Evolutionary conservation across 2,329 filamentous ascomycete species (phyloP), one percentile per base, ranked within the genome.

Genomic region (Fusarium setosum): DNA sequence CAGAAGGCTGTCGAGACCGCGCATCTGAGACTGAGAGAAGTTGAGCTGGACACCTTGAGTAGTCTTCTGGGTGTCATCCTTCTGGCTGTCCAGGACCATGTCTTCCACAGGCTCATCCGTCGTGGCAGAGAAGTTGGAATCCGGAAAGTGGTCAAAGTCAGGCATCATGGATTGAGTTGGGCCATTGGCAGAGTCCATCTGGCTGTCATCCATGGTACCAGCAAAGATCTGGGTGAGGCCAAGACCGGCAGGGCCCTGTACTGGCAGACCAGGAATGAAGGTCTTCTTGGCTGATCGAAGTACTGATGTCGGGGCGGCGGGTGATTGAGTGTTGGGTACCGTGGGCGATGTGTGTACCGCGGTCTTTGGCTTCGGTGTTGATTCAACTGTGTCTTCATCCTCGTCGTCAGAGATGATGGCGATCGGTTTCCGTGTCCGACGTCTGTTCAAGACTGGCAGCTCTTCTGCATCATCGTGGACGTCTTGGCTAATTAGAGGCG

Each of bases 171-270:
- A 84, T 17, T 84, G 77, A 1, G 77, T 79, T 32, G 77, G 77
- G 9, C 70, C 75, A n/a, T 63, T 58, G 26, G 56, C 56, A 17
- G 69, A 54, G 68, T 70, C 69, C 57, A 72, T 67, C 69, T 88
- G 84, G 68, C 84, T 88, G 75, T 82, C 88, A 45, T 92, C 93
- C 88, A 97, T 91, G 1, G 94, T 97, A 12, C 93, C 93, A 6
- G 92, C 92, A 74, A 97, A 97, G 63, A 96, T 95, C 72, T 97
- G 94, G 0, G 93, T 96, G 41, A 97, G 83, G 10, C 93, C 92
- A 38, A 97, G 80, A 4, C 88, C 88, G 32, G 87, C 88, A 20
- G 87, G 83, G 0, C 83, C 86, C 20, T 83, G 77, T 5, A 90
- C 82, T 3, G 89, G 86, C 18, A 93, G 79, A 2, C 89, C 90